Evolutionary conservation across 805 yeast species (phyloP).

Genomic region (Yueomyces sp.): DNA sequence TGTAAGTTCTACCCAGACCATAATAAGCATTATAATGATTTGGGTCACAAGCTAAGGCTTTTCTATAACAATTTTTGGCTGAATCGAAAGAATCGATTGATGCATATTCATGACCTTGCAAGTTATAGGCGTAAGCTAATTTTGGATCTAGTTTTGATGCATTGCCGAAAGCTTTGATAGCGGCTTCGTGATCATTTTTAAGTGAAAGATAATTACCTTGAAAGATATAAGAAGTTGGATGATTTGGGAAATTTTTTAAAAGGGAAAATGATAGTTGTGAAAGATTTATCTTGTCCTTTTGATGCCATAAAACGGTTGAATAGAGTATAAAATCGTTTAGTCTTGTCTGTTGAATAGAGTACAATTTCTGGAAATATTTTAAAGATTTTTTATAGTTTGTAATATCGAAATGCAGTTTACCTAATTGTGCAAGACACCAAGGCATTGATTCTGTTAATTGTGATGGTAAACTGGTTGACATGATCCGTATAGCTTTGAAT

Average conservation of each 20-base stretch:
- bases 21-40: constrained; percentile 90
- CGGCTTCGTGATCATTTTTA: constrained; percentile 75
- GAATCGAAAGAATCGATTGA: constrained; percentile 82
- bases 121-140: constrained; percentile 80
- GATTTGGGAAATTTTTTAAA: constrained; percentile 44
- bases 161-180: constrained; percentile 72
- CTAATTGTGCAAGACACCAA: constrained; percentile 72
- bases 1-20: constrained; percentile 89
- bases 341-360: constrained; percentile 64
- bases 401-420: constrained; percentile 73
- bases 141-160: constrained; percentile 55
- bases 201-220: constrained; percentile 82
- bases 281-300: constrained; percentile 65
- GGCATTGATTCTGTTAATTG: constrained; percentile 54
- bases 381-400: constrained; percentile 74
- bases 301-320: constrained; percentile 87
- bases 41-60: constrained; percentile 62
- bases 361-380: constrained; percentile 43
- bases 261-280: constrained; percentile 77
- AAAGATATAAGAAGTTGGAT: constrained; percentile 84
- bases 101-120: constrained; percentile 86
- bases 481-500: constrained; percentile 58
- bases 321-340: constrained; percentile 81
- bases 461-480: constrained; percentile 43
- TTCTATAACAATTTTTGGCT: constrained; percentile 73